These are phyloP conservation scores for Puccinia novopanici DNA, from an alignment of 1,284 basidiomycete genomes.

Conservation along the genomic window DNA sequence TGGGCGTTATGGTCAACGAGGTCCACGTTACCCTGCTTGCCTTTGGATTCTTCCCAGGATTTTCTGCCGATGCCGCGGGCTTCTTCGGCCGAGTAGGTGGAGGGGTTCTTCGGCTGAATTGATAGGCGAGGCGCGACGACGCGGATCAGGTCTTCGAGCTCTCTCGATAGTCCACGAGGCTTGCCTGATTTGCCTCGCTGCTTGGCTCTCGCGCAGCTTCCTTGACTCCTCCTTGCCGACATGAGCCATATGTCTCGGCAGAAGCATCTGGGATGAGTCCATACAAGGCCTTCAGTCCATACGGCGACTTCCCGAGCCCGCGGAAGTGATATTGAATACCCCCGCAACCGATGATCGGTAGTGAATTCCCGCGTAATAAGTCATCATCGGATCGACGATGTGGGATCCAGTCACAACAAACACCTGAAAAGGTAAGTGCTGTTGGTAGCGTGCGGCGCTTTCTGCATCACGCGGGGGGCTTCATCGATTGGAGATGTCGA, in stretches of 20 bases:
- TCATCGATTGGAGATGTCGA: constrained; percentile 85
- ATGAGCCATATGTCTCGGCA: constrained; percentile 88
- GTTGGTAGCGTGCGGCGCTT: constrained; percentile 77
- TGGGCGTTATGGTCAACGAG: constrained; percentile 40
- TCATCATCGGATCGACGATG: constrained; percentile 86
- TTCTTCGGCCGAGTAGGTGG: neutral
- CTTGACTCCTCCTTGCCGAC: constrained; percentile 72
- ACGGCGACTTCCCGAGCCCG: constrained; percentile 63
- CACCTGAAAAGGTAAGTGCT: constrained; percentile 90
- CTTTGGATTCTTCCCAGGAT: neutral
- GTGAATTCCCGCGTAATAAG: constrained; percentile 80
- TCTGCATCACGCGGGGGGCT: constrained; percentile 78
- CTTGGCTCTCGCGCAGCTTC: constrained; percentile 54
- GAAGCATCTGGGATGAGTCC: constrained; percentile 91
- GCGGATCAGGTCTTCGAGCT: constrained; percentile 60
- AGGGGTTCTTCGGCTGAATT: constrained; percentile 26
- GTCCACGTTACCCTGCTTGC: constrained; percentile 40
- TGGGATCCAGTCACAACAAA: constrained; percentile 98
- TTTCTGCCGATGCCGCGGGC: neutral
- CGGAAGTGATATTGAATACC: constrained; percentile 68
- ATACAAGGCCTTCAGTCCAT: constrained; percentile 78
- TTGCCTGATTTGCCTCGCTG: constrained; percentile 52
- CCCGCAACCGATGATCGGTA: constrained; percentile 71
- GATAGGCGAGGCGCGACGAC: constrained; percentile 52
- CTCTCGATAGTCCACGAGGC: constrained; percentile 51